Evolutionary conservation across 805 yeast genomes (phyloP).

Genomic region (Ogataea degrootiae): DNA sequence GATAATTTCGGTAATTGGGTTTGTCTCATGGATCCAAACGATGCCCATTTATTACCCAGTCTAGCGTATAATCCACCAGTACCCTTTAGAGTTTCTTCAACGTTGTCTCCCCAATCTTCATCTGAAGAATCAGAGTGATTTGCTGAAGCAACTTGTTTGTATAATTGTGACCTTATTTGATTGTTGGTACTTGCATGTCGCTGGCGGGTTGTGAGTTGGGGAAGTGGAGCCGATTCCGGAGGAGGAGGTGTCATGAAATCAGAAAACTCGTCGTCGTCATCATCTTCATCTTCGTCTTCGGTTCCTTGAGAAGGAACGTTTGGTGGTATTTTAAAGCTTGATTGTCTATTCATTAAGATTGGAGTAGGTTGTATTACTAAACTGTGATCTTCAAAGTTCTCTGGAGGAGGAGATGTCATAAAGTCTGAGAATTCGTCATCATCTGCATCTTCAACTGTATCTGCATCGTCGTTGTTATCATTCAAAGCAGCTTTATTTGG

Average conservation of each 20-base stretch:
- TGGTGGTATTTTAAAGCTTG: neutral
- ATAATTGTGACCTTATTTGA: too few species aligned
- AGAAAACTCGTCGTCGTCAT: constrained; percentile 9
- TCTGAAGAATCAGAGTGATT: constrained; percentile 1
- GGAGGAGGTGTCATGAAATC: constrained; percentile 11
- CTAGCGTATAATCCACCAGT: neutral
- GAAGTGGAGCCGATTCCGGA: neutral
- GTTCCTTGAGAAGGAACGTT: neutral
- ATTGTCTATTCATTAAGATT: neutral
- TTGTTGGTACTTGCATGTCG: neutral
- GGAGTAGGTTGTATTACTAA: neutral
- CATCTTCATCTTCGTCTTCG: neutral
- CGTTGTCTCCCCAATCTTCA: neutral
- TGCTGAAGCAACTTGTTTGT: neutral
- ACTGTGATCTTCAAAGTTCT: too few species aligned
- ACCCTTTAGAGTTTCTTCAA: neutral
- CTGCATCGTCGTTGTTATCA: neutral
- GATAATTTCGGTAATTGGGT: neutral
- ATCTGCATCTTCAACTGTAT: neutral
- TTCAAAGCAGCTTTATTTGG: neutral
- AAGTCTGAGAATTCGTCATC: constrained; percentile 14
- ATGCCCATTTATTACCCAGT: neutral
- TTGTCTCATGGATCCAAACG: neutral
- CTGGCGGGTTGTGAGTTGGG: neutral
- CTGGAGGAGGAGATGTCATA: neutral